Base-by-base conservation (phyloP, 2,329 filamentous ascomycete species). In the Meredithiella fracta region DNA sequence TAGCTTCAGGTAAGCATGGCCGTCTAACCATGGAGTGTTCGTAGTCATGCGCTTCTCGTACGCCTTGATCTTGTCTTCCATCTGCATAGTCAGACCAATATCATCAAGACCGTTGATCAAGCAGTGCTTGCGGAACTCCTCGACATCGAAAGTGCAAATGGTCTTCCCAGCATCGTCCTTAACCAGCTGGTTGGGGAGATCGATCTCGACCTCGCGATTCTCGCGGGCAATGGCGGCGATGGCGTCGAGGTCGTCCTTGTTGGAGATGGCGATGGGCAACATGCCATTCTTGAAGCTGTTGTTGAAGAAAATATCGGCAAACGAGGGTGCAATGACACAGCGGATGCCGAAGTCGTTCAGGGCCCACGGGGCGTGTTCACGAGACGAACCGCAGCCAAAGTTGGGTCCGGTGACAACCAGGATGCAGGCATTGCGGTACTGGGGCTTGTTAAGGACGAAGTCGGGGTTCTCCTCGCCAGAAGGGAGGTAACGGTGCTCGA, bases 251-350 rank as follows among this genome's bases (percentile, higher is more conserved):
- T 78, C 75, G 1, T 70, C 73, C 61, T 80, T 70, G 67, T 91
- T 80, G 31, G 76, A 72, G 65, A 97, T 85, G 58, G 76, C 71
- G 59, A 97, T 80, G 51, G 91, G 90, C 60, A 97, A 75, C 92
- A 97, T 97, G 73, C 91, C 91, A 73, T 98, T 98, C 78, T 98
- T 97, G 79, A 96, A 97, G n/a, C 86, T 92, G 76, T 98, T 98
- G 80, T 95, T 96, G 80, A 91, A 94, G 80, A 96, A 96, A 69
- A 98, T 98, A 58, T 71, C 69, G 59, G 69, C 73, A 60, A 78
- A 80, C 1, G 85, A 90, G 1, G 88, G 87, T 1, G 91, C 92
- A 63, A 97, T 94, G 64, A 97, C 77, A 67, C 85, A 91, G 67
- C 85, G 87, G 72, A 98, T 95, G 62, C 92, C 92, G 64, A 97